These are phyloP conservation scores for Microcyclosporella mali DNA, from an alignment of 2,329 filamentous ascomycete genomes.

Conservation along the genomic window DNA sequence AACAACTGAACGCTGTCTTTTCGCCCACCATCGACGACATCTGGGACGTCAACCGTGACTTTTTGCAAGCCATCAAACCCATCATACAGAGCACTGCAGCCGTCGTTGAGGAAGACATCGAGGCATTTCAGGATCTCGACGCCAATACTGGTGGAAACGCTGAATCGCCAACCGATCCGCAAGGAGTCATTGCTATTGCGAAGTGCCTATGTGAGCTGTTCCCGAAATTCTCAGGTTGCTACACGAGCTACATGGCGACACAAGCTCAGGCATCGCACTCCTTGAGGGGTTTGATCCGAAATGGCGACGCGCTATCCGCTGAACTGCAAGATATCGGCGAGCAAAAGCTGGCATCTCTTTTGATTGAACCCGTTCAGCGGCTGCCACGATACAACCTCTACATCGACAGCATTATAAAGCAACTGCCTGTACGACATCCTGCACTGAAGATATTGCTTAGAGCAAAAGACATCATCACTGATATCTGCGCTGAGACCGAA, in stretches of 20 bases:
- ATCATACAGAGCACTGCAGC: conserved; percentile 80
- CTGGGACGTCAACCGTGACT: conserved; percentile 71
- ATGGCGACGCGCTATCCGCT: conserved; percentile 73
- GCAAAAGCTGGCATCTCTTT: conserved; percentile 78
- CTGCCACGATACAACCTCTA: conserved; percentile 91
- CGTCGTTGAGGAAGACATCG: conserved; percentile 69
- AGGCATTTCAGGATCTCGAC: conserved; percentile 43
- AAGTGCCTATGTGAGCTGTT: conserved; percentile 86
- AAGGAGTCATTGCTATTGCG: conserved; percentile 68
- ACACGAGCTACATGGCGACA: conserved; percentile 85
- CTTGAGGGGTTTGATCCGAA: conserved; percentile 68
- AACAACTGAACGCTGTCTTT: conserved; percentile 68
- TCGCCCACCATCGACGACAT: conserved; percentile 75
- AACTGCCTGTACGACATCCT: conserved; percentile 77
- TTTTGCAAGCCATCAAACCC: conserved; percentile 67
- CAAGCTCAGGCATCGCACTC: conserved; percentile 82
- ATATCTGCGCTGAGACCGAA: conserved; percentile 90
- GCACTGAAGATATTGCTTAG: conserved; percentile 77
- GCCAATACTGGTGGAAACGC: conserved; percentile 56
- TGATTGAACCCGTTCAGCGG: conserved; percentile 94
- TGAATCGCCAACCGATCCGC: conserved; percentile 31
- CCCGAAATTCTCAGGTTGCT: conserved; percentile 82
- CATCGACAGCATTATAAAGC: conserved; percentile 89
- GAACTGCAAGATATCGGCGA: conserved; percentile 78
- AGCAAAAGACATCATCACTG: conserved; percentile 86